These are phyloP conservation scores for Penicillium antarcticum DNA, from an alignment of 495 filamentous ascomycete species.

Conservation along the genomic window DNA sequence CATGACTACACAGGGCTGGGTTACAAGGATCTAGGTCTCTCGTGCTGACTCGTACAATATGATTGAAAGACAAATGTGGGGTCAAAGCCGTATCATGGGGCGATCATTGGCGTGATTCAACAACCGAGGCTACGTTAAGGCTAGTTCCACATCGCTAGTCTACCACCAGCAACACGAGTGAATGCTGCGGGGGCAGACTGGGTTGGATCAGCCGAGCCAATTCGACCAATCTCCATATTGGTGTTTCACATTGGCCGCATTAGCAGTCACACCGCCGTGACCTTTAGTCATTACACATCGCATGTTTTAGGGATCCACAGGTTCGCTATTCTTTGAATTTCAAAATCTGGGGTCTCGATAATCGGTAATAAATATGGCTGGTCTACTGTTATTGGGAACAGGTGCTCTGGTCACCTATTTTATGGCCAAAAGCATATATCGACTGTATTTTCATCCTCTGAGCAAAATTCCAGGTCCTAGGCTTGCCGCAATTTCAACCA, in stretches of 20 bases:
- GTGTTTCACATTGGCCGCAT: not conserved
- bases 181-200: not conserved
- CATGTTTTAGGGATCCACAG: too few species aligned
- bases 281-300: not conserved
- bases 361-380: not conserved
- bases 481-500: slow-evolving; percentile 44
- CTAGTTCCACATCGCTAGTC: too few species aligned
- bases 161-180: not conserved
- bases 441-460: slow-evolving; percentile 51
- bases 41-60: too few species aligned
- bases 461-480: slow-evolving; percentile 42
- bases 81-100: too few species aligned
- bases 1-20: too few species aligned
- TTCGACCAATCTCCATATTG: not conserved
- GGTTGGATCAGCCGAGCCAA: not conserved
- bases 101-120: too few species aligned
- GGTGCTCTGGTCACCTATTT: slow-evolving; percentile 16
- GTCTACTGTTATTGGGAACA: not conserved
- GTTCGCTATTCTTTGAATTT: not conserved
- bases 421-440: slow-evolving; percentile 29
- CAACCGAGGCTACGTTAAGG: too few species aligned
- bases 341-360: too few species aligned
- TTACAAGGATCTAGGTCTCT: too few species aligned
- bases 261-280: not conserved
- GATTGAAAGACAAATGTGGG: too few species aligned